Evolutionary conservation across 1,284 basidiomycete species (phyloP), one percentile per base, ranked within the genome.

Genomic region (Leucoagaricus sp.): DNA sequence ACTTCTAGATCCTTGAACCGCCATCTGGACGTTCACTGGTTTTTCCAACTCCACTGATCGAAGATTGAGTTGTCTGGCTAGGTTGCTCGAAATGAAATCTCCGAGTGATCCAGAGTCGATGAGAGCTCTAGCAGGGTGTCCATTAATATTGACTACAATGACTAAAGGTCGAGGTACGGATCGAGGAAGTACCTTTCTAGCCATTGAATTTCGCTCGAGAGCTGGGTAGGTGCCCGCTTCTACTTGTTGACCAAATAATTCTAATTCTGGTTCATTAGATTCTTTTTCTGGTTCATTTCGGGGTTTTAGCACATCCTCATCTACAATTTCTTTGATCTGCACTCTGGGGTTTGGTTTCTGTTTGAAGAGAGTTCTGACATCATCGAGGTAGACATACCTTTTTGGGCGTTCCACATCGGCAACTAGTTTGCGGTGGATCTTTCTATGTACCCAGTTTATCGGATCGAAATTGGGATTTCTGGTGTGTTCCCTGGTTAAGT

Each of bases 91-190:
- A 1, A 57, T 52, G 42, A 57, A 57, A 17, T 52, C 55, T 15
- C 56, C 49, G 5, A 57, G 26, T 9, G 42, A 57, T 40, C 56
- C 56, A 5, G 42, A 26, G 28, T 57, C 49, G 1, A 57, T 3
- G 12, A 59, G 34, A 9, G 57, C 48, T 19, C 17, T 31, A 23
- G 42, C 47, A 2, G 48, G 57, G 5, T 53, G 38, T 9, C 48
- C 57, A 45, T 54, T 53, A 1, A 55, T 21, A 3, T 62, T 46
- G 0, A 69, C 68, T 0, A 69, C 59, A 0, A 78, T 60, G 0
- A 74, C 65, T 0, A 77, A 48, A 0, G 69, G 69, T 23, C 66
- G 66, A 0, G 58, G 74, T 0, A 77, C 36, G 15, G 28, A 15
- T 0, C 42, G 17, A n/a, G 25, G 7, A 1, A 21, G 21, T 17